Base-by-base conservation (phyloP, 306 rosid species). In the Begonia masoniana region DNA sequence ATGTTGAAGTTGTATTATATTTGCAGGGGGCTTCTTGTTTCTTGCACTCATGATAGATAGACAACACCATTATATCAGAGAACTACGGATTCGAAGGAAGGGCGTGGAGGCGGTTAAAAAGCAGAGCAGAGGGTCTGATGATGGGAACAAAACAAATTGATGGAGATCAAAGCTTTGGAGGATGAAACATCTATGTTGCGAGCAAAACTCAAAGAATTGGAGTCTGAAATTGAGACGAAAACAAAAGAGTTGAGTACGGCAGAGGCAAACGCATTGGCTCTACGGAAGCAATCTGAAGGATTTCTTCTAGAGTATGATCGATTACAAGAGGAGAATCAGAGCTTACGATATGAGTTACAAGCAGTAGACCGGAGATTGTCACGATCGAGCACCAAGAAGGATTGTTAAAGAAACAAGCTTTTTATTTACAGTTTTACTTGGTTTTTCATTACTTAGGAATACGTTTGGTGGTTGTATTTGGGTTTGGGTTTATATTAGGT, bases 231-330 rank as follows among this genome's bases (percentile, higher is more conserved):
- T 15, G 75, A 68, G 59, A 68, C 76, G 1, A 86, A 73, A 76
- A 39, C 69, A 12, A 78, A 91, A 70, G 93, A 72, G 12, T 74
- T 72, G 10, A 57, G 57, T 54, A 69, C 56, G 56, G 80, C 99
- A 58, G 94, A 83, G 62, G 84, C 82, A 66, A 91, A 66, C 71
- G 65, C 76, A 47, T 66, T 61, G 64, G 94, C 96, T 21, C 72
- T 91, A 59, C 79, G 92, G 52, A 91, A 91, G 71, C 99, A 91
- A 66, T 79, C 99, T 5, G 99, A 91, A 70, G 99, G 99, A 13
- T 81, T 91, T 64, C 87, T 91, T 51, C 92, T 83, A 0, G 99
- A 86, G 75, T 91, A 91, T 55, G 99, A 84, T 45, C 95, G 96
- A 54, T 73, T 91, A 61, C 84, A 83, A 9, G 84, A 77, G 73